Conservation (phyloP, 2,329 filamentous ascomycete species). For the Ophiocordyceps camponoti-saundersi region DNA sequence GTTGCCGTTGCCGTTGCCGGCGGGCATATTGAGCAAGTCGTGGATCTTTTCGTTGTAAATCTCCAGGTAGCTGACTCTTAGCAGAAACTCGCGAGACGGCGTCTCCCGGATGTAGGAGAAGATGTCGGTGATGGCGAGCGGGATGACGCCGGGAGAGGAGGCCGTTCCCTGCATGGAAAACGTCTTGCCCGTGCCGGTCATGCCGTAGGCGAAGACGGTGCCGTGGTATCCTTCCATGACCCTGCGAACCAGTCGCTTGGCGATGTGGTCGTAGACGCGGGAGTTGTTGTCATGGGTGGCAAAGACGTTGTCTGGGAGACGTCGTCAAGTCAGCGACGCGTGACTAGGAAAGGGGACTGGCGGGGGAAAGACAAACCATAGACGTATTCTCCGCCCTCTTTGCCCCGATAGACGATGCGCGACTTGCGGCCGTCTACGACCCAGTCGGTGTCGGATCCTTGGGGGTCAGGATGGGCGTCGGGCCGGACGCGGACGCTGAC, state of each 20-base stretch:
- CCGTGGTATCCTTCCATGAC: conserved; percentile 99
- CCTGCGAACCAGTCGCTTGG: conserved; percentile 82
- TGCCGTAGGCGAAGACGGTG: conserved; percentile 95
- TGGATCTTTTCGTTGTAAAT: conserved; percentile 99
- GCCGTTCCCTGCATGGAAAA: conserved; percentile 99
- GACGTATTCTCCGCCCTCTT: conserved; percentile 80
- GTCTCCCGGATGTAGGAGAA: conserved; percentile 98
- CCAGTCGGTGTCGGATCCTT: conserved; percentile 66
- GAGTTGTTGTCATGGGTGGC: conserved; percentile 85
- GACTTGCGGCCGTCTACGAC: conserved; percentile 73
- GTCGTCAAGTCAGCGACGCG: conserved; percentile 6
- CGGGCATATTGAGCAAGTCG: conserved; percentile 68
- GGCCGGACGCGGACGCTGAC: conserved; percentile 91
- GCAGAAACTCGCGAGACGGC: conserved; percentile 78
- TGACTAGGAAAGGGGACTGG: background rate
- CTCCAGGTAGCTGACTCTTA: conserved; percentile 93
- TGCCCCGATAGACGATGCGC: conserved; percentile 67
- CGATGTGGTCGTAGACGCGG: conserved; percentile 83
- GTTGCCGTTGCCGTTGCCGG: conserved; percentile 29
- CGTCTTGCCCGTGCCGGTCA: conserved; percentile 97
- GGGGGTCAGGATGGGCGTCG: conserved; percentile 49
- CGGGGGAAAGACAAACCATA: conserved; percentile 47
- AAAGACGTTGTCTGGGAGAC: conserved; percentile 74
- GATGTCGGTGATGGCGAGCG: conserved; percentile 92
- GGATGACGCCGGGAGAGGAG: conserved; percentile 88